A percentile compares a stretch with the other conserved stretches of the same genome.
These are phyloP conservation scores for Mucor sp. DNA, from an alignment of 371 early-diverging fungal genomes.

Conservation along the genomic window DNA sequence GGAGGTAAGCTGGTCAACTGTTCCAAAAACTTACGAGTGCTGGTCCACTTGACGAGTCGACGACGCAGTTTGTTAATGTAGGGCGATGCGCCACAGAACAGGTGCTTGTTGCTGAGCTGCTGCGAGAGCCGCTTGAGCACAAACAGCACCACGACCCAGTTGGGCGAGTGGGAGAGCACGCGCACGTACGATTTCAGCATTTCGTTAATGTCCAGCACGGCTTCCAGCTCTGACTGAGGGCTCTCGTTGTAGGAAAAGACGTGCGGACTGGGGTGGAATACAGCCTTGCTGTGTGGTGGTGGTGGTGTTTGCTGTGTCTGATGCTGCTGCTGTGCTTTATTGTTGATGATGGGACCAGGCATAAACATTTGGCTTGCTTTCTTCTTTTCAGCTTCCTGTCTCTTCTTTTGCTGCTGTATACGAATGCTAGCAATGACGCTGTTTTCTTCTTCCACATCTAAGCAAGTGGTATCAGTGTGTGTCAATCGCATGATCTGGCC, in stretches of 20 bases:
- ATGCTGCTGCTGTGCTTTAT: background rate
- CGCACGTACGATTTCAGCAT: slow-evolving; percentile 55
- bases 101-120: slow-evolving; percentile 75
- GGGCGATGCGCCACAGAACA: slow-evolving; percentile 64
- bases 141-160: slow-evolving; percentile 66
- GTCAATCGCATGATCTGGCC: background rate
- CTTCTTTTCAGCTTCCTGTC: slow-evolving; percentile 11
- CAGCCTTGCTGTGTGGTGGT: background rate
- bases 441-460: slow-evolving; percentile 16
- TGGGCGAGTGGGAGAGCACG: slow-evolving; percentile 63
- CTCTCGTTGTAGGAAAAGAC: slow-evolving; percentile 44
- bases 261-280: slow-evolving; percentile 41
- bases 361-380: slow-evolving; percentile 11
- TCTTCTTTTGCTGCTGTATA: slow-evolving; percentile 8
- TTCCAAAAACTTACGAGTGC: slow-evolving; percentile 55
- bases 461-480: background rate
- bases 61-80: slow-evolving; percentile 57
- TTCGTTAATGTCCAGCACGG: slow-evolving; percentile 29
- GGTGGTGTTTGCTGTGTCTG: background rate
- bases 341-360: slow-evolving; percentile 10
- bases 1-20: slow-evolving; percentile 56
- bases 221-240: slow-evolving; percentile 22
- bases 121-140: slow-evolving; percentile 64
- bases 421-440: slow-evolving; percentile 20
- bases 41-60: slow-evolving; percentile 56